Evolutionary conservation across 164 flowering plant genomes (phyloP).

Genomic region (Echeveria elegans): DNA sequence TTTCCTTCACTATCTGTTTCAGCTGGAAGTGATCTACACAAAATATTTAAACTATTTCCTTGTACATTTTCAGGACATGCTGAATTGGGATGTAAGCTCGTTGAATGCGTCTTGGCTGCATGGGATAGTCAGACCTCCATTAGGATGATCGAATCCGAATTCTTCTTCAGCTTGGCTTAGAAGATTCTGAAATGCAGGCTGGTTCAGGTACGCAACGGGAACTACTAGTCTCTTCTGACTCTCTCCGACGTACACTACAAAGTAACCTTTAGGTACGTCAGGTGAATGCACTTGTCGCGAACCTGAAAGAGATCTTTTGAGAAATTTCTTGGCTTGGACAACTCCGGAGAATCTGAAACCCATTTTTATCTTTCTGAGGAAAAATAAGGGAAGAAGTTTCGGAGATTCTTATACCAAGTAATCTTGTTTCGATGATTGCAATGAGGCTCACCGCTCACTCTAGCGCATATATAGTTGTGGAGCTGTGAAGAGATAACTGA

Average conservation of each 20-base stretch:
- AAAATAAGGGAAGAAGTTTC: not conserved
- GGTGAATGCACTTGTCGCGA: not conserved
- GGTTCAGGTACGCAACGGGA: constrained; percentile 5
- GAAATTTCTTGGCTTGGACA: constrained; percentile 6
- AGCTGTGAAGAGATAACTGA: not conserved
- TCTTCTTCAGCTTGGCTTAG: constrained; percentile 5
- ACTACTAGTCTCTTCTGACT: not conserved
- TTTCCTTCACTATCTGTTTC: not conserved
- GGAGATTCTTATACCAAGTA: not conserved
- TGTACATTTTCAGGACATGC: not conserved
- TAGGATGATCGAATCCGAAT: constrained; percentile 9
- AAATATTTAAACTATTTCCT: not conserved
- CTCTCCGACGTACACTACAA: constrained; percentile 8
- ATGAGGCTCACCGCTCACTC: not conserved
- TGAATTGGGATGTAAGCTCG: constrained; percentile 3
- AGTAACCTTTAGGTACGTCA: constrained; percentile 3
- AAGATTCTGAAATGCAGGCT: not conserved
- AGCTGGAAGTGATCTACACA: not conserved
- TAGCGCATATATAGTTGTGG: not conserved
- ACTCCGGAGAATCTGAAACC: not conserved
- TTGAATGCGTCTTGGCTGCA: constrained; percentile 6
- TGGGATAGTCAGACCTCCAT: constrained; percentile 8
- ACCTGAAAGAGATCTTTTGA: constrained; percentile 5
- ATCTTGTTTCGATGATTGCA: not conserved
- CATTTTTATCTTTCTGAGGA: not conserved